Evolutionary conservation across 176 grass and related monocot species (phyloP).

Genomic region (Elymus sibiricus): DNA sequence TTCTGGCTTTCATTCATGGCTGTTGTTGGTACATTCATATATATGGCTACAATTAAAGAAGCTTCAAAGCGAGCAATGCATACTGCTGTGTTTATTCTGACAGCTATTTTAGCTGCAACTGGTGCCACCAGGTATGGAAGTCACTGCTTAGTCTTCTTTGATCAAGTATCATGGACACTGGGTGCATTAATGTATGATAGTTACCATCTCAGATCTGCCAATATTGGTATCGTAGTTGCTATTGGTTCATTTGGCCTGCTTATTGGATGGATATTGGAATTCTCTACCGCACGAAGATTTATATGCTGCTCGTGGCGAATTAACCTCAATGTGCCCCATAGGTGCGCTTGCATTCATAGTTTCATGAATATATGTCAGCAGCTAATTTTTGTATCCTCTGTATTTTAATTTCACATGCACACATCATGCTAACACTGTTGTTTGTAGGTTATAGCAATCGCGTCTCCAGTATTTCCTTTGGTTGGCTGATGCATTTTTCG

Average conservation of each 20-base stretch:
- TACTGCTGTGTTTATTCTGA: slow-evolving; percentile 83
- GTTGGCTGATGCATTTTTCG: slow-evolving; percentile 20
- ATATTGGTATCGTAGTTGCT: slow-evolving; percentile 82
- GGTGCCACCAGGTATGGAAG: slow-evolving; percentile 74
- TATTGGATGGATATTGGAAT: slow-evolving; percentile 87
- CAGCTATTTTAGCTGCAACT: slow-evolving; percentile 83
- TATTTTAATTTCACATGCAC: slow-evolving; percentile 7
- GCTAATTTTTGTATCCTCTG: background rate
- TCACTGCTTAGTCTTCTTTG: background rate
- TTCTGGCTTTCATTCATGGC: slow-evolving; percentile 99
- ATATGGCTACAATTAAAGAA: slow-evolving; percentile 91
- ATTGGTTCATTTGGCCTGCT: slow-evolving; percentile 86
- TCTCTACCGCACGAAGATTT: slow-evolving; percentile 57
- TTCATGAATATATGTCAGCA: background rate
- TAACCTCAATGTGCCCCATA: slow-evolving; percentile 57
- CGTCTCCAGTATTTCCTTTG: background rate
- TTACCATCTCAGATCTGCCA: slow-evolving; percentile 57
- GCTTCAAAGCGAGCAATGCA: slow-evolving; percentile 86
- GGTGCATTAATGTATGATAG: slow-evolving; percentile 1
- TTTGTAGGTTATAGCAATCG: background rate
- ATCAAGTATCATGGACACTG: slow-evolving; percentile 2
- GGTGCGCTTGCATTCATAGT: slow-evolving; percentile 31
- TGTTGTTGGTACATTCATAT: slow-evolving; percentile 91
- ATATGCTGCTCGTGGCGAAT: slow-evolving; percentile 47
- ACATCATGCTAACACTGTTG: background rate